Base-by-base conservation (phyloP, 495 filamentous ascomycete species). In the Parmelia sp. region DNA sequence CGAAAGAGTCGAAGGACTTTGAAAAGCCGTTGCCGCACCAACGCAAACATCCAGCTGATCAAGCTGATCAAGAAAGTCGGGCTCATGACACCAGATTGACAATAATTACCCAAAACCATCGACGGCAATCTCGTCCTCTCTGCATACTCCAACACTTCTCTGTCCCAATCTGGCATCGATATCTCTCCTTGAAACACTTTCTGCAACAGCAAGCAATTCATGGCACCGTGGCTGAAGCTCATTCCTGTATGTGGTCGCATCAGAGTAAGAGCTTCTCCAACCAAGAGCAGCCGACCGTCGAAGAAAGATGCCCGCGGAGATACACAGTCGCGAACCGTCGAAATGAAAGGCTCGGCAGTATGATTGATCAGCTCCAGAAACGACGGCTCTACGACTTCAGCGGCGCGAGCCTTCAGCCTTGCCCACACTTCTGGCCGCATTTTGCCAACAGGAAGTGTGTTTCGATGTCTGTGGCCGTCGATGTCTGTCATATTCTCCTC, bases 311-410 rank as follows among this genome's bases (percentile, higher is more conserved):
- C 65, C 15, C 56, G 36, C 2, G 70, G 62, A 21, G 71, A 60
- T 3, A 35, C 60, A 29, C 37, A 57, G 31, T 74, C 71, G 23
- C 42, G 61, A 39, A 74, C 69, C 19, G 61, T 37, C 12, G 44
- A 39, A 25, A 73, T 61, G 49, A 75, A 74, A 4, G 70, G 72
- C 7, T 62, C n/a, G 19, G 37, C 35, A 5, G 65, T 72, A 45
- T 71, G 72, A n/a, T 63, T 51, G n/a, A 75, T 40, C 37, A 75
- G 56, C 61, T 75, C 73, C 21, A 62, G 56, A 27, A 73, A 68
- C 8, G 69, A 61, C 7, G 64, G 56, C 8, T 49, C 47, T 3
- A 71, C 58, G 37, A 58, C 42, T 35, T 51, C 11, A 15, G 4
- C 33, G 9, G 66, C 65, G 56, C 49, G 17, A 12, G 49, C 56